Evolutionary conservation across 208 protist genomes (phyloP), one percentile per base, ranked within the genome.

Genomic region (Crithidia expoeki): DNA sequence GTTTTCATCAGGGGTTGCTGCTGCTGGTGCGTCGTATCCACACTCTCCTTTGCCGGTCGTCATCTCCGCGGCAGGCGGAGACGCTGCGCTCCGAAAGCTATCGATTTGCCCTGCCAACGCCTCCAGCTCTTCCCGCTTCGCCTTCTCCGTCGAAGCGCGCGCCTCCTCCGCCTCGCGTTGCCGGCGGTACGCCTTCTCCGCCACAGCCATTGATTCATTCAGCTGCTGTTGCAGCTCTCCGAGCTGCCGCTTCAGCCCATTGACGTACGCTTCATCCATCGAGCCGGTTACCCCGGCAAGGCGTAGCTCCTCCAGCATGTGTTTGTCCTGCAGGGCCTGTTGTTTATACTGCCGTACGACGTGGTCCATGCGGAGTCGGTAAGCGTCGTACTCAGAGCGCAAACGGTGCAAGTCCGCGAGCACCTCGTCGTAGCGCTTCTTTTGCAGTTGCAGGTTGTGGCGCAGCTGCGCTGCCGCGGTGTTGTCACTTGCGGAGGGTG

Each of bases 231-330:
- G 68, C 50, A 83, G 19, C 42, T 79, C 51, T 10, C 38, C 28
- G 10, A 81, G 27, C 46, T 80, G 68, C 19, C 61, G 68, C 55
- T 83, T 73, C 50, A 73, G 70, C 27, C 67, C 68, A 6, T 19
- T 68, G 16, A 79, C 52, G 53, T 79, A 83, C 16, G 55, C 74
- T 30, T 81, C 73, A 34, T 83, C 73, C 27, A 74, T 11, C 16
- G 74, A 72, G 16, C 81, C 74, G n/a, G 44, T 51, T 2, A 68
- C 30, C 2, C 77, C 78, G 11, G 69, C 70, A 11, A 74, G 68
- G 11, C 72, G 78, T 36, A 84, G 53, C 59, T 84, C 79, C 30
- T 79, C 78, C 27, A 84, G 38, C 79, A 83, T 72, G 28, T 70
- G 72, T 36, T 72, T 78, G 63, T 79, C 74, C 14, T 81, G 33